Evolutionary conservation across 202 grass and related monocot genomes (phyloP), one percentile per base, ranked within the genome.

Genomic region (Sporobolus alterniflorus): DNA sequence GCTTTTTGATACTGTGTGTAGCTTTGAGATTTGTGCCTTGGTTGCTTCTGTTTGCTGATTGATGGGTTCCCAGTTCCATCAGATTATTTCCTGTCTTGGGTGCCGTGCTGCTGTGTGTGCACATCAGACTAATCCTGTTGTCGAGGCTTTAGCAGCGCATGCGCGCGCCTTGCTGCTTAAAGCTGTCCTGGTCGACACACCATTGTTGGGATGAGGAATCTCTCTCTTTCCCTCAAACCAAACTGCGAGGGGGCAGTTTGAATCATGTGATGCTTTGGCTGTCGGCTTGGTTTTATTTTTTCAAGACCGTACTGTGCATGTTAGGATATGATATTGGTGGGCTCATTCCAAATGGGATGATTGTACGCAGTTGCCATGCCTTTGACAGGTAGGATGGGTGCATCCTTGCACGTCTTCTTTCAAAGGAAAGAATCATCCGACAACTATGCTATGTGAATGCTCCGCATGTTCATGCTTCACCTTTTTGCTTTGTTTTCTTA

Each of bases 131-230:
- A 49, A 81, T 90, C 85, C 48, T 54, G 3, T 31, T 81, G 41
- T 73, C 15, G 40, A 43, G 57, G 59, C 83, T 86, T 86, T 73
- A 62, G 60, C 78, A 34, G 78, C 59, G 40, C 56, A 66, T 77
- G 67, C 74, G 31, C 51, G 40, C 49, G 64, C 68, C 67, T 82
- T 75, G 69, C 57, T 63, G 67, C 88, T 43, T 61, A 34, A 62
- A 79, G 74, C 52, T 78, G 50, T 69, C 47, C 42, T 25, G 32
- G 36, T 44, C 61, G 41, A 63, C 79, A 74, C 68, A 86, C 69
- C 69, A 60, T 44, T 60, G 34, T 69, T 59, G 71, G 76, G 81
- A 82, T 36, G 73, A 21, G 33, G 82, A 86, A 86, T 83, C 30
- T 15, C 49, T n/a, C 32, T 52, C 50, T 90, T 90, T 90, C 40